phyloP scores from a whole-genome alignment of 1,284 basidiomycete species.

The Polyporus tsugae region DNA sequence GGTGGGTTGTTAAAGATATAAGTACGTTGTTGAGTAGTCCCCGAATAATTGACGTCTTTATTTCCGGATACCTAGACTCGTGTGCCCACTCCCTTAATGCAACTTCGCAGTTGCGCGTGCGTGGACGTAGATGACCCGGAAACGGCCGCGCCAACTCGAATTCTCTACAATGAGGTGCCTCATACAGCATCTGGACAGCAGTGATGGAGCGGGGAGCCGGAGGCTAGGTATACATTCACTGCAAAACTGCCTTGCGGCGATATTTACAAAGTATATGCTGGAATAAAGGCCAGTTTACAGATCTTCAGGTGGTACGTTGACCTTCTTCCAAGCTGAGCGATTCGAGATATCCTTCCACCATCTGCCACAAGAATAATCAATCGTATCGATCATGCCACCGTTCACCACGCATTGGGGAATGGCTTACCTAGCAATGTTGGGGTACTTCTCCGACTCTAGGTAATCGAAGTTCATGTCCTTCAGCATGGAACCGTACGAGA shows the following conservation, averaged over 20 bases:
- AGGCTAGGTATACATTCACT: neutral
- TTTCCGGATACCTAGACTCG: too few species aligned
- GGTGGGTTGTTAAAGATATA: too few species aligned
- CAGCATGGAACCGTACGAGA: slow-evolving; percentile 52
- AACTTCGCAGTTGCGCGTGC: too few species aligned
- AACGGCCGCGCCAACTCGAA: too few species aligned
- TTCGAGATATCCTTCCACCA: slow-evolving; percentile 42
- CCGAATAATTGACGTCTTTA: too few species aligned
- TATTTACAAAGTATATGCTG: neutral
- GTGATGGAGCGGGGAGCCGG: neutral
- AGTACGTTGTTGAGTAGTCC: too few species aligned
- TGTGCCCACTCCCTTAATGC: too few species aligned
- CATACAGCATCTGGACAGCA: too few species aligned
- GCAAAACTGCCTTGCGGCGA: neutral
- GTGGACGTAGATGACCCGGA: too few species aligned
- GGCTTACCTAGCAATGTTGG: slow-evolving; percentile 41
- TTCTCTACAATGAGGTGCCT: too few species aligned
- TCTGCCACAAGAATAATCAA: neutral
- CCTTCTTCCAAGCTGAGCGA: slow-evolving; percentile 46
- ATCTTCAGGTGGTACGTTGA: slow-evolving; percentile 24
- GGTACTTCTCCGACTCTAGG: slow-evolving; percentile 37
- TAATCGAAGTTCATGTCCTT: slow-evolving; percentile 31
- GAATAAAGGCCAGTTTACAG: neutral
- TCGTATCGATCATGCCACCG: neutral
- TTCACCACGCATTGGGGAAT: neutral